A percentile compares a stretch with the other conserved stretches of the same genome.
phyloP scores from a whole-genome alignment of 1,139 yeast species.

The Taiozyma onychis region DNA sequence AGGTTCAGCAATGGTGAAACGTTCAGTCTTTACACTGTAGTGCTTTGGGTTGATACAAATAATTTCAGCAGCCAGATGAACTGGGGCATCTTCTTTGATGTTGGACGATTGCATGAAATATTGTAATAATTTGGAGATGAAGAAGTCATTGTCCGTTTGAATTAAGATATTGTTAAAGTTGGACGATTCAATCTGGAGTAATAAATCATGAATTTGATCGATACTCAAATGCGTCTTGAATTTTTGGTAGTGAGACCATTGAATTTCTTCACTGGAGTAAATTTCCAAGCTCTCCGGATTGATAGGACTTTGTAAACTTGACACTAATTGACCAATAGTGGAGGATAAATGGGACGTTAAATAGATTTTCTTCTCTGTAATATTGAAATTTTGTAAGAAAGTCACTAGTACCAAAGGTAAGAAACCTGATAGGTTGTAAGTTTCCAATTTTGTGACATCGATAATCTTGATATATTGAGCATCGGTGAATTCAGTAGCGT shows the following conservation, averaged over 20 bases:
- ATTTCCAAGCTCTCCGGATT: slow-evolving; percentile 1
- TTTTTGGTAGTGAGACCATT: neutral
- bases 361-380: slow-evolving; percentile 19
- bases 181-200: slow-evolving; percentile 15
- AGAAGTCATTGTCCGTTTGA: slow-evolving; percentile 16
- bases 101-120: slow-evolving; percentile 13
- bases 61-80: slow-evolving; percentile 13
- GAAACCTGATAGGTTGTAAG: slow-evolving; percentile 75
- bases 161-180: slow-evolving; percentile 11
- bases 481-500: slow-evolving; percentile 46
- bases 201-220: slow-evolving; percentile 19
- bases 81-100: slow-evolving; percentile 1
- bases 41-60: slow-evolving; percentile 19
- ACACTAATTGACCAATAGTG: slow-evolving; percentile 1
- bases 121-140: slow-evolving; percentile 18
- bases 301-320: slow-evolving; percentile 2
- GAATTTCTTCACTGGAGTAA: neutral
- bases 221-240: neutral
- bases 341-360: slow-evolving; percentile 7
- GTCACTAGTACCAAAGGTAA: slow-evolving; percentile 27
- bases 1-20: neutral
- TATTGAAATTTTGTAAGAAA: slow-evolving; percentile 17
- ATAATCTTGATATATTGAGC: slow-evolving; percentile 57
- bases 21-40: slow-evolving; percentile 17
- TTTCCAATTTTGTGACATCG: slow-evolving; percentile 82